phyloP scores from a whole-genome alignment of 2,329 filamentous ascomycete species.

The Trichoderma hamatum region DNA sequence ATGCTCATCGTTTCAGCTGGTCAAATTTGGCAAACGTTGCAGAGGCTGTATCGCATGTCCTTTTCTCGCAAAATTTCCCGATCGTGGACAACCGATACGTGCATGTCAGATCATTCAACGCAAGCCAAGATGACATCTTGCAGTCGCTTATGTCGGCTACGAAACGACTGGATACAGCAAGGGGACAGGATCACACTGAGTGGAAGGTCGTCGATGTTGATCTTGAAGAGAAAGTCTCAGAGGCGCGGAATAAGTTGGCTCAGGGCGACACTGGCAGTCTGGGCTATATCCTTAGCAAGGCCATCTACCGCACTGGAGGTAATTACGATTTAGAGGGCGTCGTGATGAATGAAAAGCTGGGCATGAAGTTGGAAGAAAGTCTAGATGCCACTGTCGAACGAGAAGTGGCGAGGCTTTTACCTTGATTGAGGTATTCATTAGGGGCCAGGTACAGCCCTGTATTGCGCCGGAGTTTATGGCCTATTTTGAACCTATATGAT shows the following conservation, averaged over 20 bases:
- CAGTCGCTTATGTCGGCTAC: background rate
- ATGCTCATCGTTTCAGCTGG: background rate
- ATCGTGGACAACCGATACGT: slow-evolving; percentile 3
- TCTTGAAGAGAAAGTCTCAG: slow-evolving; percentile 1
- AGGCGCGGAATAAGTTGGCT: slow-evolving; percentile 1
- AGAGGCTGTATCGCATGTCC: background rate
- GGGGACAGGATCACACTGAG: background rate
- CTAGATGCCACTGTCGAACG: background rate
- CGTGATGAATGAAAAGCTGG: slow-evolving; percentile 10
- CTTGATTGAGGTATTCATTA: background rate
- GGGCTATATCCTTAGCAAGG: slow-evolving; percentile 5
- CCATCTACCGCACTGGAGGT: background rate
- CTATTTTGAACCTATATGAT: background rate
- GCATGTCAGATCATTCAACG: slow-evolving; percentile 10
- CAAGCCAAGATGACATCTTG: slow-evolving; percentile 14
- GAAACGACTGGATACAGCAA: background rate
- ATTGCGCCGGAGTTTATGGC: background rate
- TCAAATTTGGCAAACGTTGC: background rate
- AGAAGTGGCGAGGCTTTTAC: background rate
- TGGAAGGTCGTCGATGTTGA: background rate
- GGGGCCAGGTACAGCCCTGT: background rate
- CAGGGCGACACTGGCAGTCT: background rate
- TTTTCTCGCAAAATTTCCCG: background rate
- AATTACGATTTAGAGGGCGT: slow-evolving; percentile 4
- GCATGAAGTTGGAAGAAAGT: background rate